These are phyloP conservation scores for Ceratobasidium papillatum DNA, from an alignment of 1,284 basidiomycete species.

Conservation along the genomic window DNA sequence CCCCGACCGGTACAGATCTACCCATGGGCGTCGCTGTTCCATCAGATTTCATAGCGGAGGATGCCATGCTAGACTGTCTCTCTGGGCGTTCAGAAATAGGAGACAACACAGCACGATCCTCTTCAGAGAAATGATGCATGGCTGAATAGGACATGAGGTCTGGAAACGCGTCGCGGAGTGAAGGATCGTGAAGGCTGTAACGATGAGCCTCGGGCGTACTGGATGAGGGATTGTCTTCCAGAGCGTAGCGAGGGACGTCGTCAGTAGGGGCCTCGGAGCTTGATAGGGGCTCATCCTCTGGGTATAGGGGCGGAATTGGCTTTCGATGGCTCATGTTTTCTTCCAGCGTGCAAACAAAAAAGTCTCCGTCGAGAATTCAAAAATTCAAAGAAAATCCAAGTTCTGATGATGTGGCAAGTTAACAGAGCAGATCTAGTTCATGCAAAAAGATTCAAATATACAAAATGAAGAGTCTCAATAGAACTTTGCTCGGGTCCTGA, in stretches of 20 bases:
- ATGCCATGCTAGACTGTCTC: conserved; percentile 37
- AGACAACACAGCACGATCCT: conserved; percentile 39
- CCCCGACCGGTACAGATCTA: conserved; percentile 3
- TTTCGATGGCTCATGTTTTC: conserved; percentile 28
- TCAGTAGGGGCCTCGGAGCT: neutral
- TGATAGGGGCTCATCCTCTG: conserved; percentile 38
- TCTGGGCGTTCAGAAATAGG: conserved; percentile 39
- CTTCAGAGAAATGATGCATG: conserved; percentile 33
- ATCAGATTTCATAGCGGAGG: conserved; percentile 14
- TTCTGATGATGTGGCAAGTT: neutral
- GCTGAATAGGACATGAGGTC: conserved; percentile 9
- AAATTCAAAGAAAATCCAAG: neutral
- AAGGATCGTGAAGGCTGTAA: conserved; percentile 22
- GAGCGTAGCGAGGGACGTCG: conserved; percentile 11
- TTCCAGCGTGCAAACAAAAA: conserved; percentile 11
- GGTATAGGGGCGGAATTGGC: conserved; percentile 39
- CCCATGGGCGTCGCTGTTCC: conserved; percentile 16
- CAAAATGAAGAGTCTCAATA: conserved; percentile 9
- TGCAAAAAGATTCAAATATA: conserved; percentile 8
- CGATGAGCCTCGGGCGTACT: conserved; percentile 18
- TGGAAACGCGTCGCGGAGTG: conserved; percentile 9
- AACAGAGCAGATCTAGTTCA: neutral
- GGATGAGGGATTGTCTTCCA: conserved; percentile 16
- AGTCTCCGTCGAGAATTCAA: neutral
- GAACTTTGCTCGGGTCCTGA: conserved; percentile 5